A percentile compares a stretch with the other conserved stretches of the same genome.
Evolutionary conservation across 2,329 filamentous ascomycete species (phyloP).

Genomic region (Cercospora sp.): DNA sequence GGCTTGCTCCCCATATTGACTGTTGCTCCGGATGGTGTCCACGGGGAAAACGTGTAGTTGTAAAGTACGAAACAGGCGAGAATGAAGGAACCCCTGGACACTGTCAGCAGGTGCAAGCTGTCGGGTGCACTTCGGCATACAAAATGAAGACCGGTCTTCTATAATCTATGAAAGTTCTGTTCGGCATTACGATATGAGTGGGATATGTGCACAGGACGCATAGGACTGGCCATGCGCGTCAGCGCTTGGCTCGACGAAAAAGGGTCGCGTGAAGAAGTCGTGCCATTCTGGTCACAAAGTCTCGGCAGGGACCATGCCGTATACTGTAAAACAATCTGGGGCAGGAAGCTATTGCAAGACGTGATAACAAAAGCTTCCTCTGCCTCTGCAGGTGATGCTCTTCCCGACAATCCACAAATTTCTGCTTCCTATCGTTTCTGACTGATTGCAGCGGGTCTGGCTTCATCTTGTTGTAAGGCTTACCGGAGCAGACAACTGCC

Average conservation of each 20-base stretch:
- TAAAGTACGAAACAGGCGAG: background rate
- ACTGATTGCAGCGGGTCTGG: too few relatives aligned
- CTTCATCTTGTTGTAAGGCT: too few relatives aligned
- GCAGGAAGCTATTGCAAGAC: too few relatives aligned
- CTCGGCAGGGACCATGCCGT: background rate
- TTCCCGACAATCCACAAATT: too few relatives aligned
- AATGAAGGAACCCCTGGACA: background rate
- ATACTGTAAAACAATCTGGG: too few relatives aligned
- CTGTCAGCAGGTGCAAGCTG: background rate
- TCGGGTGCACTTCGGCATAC: background rate
- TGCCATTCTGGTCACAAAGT: background rate
- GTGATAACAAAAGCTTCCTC: too few relatives aligned
- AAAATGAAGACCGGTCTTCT: conserved; percentile 2
- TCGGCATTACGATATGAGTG: conserved; percentile 2
- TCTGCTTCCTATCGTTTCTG: too few relatives aligned
- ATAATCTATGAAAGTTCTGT: background rate
- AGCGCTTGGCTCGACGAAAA: background rate
- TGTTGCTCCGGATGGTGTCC: background rate
- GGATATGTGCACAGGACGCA: background rate
- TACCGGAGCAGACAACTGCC: too few relatives aligned
- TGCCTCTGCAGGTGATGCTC: too few relatives aligned
- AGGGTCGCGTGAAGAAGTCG: background rate
- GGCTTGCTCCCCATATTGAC: conserved; percentile 19
- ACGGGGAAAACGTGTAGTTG: background rate
- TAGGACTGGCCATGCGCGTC: background rate